Evolutionary conservation across 164 flowering plant genomes (phyloP).

Genomic region (Platanus orientalis): DNA sequence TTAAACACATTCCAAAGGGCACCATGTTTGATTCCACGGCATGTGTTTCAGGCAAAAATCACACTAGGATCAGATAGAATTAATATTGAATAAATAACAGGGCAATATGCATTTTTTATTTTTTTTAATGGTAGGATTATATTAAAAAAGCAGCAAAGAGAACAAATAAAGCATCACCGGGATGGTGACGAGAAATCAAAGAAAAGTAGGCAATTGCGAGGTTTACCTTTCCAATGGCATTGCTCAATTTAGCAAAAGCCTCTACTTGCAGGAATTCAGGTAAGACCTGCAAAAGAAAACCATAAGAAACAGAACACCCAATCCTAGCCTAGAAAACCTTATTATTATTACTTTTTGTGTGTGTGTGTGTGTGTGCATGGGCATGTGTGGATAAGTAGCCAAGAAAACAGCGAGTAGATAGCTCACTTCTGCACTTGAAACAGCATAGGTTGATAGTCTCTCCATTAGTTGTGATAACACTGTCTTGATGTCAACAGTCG

Average conservation of each 20-base stretch:
- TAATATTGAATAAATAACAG: too few relatives aligned
- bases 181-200: too few relatives aligned
- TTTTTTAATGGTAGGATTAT: not conserved
- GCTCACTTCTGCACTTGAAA: constrained; percentile 68
- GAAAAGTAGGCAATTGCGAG: not conserved
- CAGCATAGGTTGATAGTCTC: constrained; percentile 91
- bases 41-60: too few relatives aligned
- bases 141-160: not conserved
- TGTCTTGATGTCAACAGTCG: constrained; percentile 91
- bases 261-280: constrained; percentile 97
- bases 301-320: constrained; percentile 9
- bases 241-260: constrained; percentile 88
- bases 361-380: too few relatives aligned
- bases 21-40: too few relatives aligned
- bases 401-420: constrained; percentile 2
- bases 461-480: constrained; percentile 92
- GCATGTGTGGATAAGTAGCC: too few relatives aligned
- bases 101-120: too few relatives aligned
- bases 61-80: too few relatives aligned
- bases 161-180: not conserved
- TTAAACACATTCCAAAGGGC: too few relatives aligned
- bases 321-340: not conserved
- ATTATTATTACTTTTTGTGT: too few relatives aligned
- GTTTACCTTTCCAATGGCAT: constrained; percentile 89
- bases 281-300: constrained; percentile 46